These are phyloP conservation scores for Phytophthora chlamydospora DNA, from an alignment of 352 stramenopile species.

Conservation along the genomic window DNA sequence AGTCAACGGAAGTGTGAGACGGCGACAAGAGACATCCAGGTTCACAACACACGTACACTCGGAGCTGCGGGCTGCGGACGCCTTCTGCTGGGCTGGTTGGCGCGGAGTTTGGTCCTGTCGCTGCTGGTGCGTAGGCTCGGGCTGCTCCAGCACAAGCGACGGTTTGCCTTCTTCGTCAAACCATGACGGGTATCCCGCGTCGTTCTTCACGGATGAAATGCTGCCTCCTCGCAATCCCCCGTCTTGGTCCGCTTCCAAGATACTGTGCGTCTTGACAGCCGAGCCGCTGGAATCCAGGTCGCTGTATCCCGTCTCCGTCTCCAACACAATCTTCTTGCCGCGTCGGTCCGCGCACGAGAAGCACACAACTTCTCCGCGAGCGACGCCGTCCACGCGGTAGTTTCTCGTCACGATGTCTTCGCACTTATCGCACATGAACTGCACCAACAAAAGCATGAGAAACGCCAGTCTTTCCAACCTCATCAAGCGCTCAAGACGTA, in stretches of 20 bases:
- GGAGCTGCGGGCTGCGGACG: slow-evolving; percentile 6
- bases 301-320: slow-evolving; percentile 3
- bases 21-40: slow-evolving; percentile 3
- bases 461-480: not conserved
- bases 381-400: slow-evolving; percentile 54
- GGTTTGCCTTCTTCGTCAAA: slow-evolving; percentile 30
- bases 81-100: slow-evolving; percentile 3
- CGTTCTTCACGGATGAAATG: slow-evolving; percentile 22
- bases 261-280: slow-evolving; percentile 17
- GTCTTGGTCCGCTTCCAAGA: slow-evolving; percentile 10
- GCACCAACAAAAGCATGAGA: slow-evolving; percentile 6
- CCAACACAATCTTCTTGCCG: slow-evolving; percentile 30
- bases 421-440: slow-evolving; percentile 82
- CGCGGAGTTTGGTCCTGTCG: not conserved
- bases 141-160: slow-evolving; percentile 8
- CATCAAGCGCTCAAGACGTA: slow-evolving; percentile 35
- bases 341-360: slow-evolving; percentile 65
- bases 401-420: slow-evolving; percentile 62
- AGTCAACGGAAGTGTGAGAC: slow-evolving; percentile 12
- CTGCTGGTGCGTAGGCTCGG: not conserved
- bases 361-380: slow-evolving; percentile 46
- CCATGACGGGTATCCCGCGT: slow-evolving; percentile 22
- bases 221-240: slow-evolving; percentile 22
- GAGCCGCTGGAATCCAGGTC: slow-evolving; percentile 8
- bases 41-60: slow-evolving; percentile 31